Evolutionary conservation across 2,329 filamentous ascomycete genomes (phyloP).

Genomic region (Thelonectria olida): DNA sequence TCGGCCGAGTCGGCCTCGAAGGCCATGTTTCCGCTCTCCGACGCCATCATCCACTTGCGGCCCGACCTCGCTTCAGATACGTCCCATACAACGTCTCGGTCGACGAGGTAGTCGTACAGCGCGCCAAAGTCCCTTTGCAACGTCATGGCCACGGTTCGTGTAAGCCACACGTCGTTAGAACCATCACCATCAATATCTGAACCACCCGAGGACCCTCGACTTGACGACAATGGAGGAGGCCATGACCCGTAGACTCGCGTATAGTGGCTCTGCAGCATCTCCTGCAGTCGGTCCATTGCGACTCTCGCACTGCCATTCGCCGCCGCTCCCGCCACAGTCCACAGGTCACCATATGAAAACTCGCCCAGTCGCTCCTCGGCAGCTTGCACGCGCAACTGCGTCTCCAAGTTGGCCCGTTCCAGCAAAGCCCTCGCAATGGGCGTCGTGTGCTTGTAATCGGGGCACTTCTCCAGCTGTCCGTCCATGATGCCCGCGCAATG

Average conservation of each 20-base stretch:
- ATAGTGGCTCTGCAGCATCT: constrained; percentile 69
- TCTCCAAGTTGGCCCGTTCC: constrained; percentile 68
- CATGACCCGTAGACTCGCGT: constrained; percentile 65
- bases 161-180: constrained; percentile 66
- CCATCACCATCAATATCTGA: constrained; percentile 42
- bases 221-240: constrained; percentile 60
- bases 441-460: constrained; percentile 67
- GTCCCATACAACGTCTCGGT: constrained; percentile 73
- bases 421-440: constrained; percentile 71
- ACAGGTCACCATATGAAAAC: constrained; percentile 71
- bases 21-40: constrained; percentile 52
- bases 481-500: constrained; percentile 72
- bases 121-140: constrained; percentile 74
- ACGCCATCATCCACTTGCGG: constrained; percentile 72
- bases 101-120: constrained; percentile 76
- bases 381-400: constrained; percentile 68
- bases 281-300: constrained; percentile 67
- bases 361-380: constrained; percentile 68
- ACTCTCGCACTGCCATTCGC: constrained; percentile 56
- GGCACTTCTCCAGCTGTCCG: constrained; percentile 56
- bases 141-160: constrained; percentile 62
- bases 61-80: constrained; percentile 67
- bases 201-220: background rate
- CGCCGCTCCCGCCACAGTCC: constrained; percentile 59
- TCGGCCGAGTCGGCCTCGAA: constrained; percentile 62